Base-by-base conservation (phyloP, 495 filamentous ascomycete species). In the Darksidea phi region DNA sequence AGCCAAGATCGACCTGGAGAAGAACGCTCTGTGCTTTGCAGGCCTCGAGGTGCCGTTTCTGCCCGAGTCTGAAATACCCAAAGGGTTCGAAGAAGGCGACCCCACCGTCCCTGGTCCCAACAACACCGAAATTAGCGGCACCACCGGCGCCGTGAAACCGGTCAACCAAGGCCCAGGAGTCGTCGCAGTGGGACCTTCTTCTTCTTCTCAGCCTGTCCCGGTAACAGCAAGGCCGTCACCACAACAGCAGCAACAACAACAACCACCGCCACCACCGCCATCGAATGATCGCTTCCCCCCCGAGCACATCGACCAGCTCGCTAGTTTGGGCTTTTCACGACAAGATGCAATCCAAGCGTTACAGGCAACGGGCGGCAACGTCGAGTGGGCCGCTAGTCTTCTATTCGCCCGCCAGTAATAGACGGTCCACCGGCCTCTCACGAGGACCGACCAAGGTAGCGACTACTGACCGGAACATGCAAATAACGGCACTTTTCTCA, bases 51-150 rank as follows among this genome's bases (percentile, higher is more conserved):
- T 99, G 10, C 81, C 86, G 0, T 99, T 99, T 74, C 78, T 99
- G 6, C 89, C 89, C 20, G 92, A 96, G 74, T 87, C 86, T 13
- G 94, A 99, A 48, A 96, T 97, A 36, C 94, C 94, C 15, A 94
- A 88, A 73, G 77, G 85, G 38, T 73, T 77, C 12, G 90, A 94
- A 54, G 82, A 88, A 51, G 80, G 88, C 37, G 94, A 98, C 72
- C 91, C 91, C 11, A 88, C 84, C n/a, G 82, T 97, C 28, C 81
- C 86, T 45, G 95, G 95, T 0, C 86, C 91, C 0, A 88, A 84
- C 48, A 93, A 94, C 0, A 91, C 88, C 1, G 88, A 87, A 47
- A 88, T 96, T 63, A 91, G 92, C 51, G 87, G 84, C 32, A 81
- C 86, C 45, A 87, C 90, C n/a, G 94, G 94, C 15, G 89, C 88